Evolutionary conservation across 129 eudicot species (phyloP), one percentile per base, ranked within the genome.

Genomic region (Lonicera japonica): DNA sequence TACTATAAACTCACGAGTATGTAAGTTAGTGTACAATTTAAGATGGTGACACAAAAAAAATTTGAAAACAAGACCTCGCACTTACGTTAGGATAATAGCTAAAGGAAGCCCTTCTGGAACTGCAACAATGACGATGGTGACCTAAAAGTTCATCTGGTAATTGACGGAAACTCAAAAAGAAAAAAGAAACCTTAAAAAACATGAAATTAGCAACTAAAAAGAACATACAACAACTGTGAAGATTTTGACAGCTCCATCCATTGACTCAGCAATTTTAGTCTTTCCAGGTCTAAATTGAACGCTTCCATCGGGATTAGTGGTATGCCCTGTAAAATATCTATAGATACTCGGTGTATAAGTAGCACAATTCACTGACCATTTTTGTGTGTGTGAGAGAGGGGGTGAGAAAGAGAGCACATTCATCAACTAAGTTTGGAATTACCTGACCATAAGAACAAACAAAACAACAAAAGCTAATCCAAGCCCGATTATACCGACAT

Each of bases 31-130:
- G n/a, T n/a, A n/a, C n/a, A n/a, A n/a, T n/a, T n/a, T n/a, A n/a
- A n/a, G n/a, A n/a, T n/a, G n/a, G n/a, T n/a, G n/a, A n/a, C n/a
- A n/a, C n/a, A n/a, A n/a, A n/a, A n/a, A n/a, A n/a, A n/a, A 54
- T 38, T 45, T 10, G 50, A 19, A 64, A 40, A 53, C 1, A 16
- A 18, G 25, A 19, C 24, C n/a, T 52, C 39, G 59, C 63, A 59
- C 97, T 77, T 82, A 90, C 97, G 97, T 90, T 72, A 90, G 67
- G 24, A 95, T 90, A 25, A 90, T 95, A 70, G 97, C 97, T 70
- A 90, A 77, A 18, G 97, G 97, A 76, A 94, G 99, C 67, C 99
- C 99, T 81, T 94, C 99, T 8, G 99, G 99, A 55, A 94, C 99
- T 29, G 99, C 99, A 76, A 94, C 96, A 25, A 94, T 96, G 11